Conservation (phyloP, 192 early-diverging fungal species). For the Backusella parvicylindrica region DNA sequence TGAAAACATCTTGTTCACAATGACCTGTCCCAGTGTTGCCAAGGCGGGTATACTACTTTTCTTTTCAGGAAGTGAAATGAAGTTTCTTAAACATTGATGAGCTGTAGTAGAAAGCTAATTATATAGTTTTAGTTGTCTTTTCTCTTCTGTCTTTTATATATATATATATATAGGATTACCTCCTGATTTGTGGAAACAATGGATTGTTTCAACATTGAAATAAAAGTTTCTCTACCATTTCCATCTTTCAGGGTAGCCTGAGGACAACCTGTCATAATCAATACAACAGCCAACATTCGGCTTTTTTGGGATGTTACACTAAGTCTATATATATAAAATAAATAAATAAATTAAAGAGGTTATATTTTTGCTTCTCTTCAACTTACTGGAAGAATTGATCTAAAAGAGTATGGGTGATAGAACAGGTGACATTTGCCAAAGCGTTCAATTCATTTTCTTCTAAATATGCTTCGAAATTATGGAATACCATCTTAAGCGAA, state of each 20-base stretch:
- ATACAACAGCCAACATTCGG: slow-evolving; percentile 22
- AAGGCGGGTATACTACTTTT: slow-evolving; percentile 10
- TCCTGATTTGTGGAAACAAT: slow-evolving; percentile 10
- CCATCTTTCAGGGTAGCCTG: slow-evolving; percentile 18
- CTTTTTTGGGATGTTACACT: slow-evolving; percentile 17
- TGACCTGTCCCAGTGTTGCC: slow-evolving; percentile 20
- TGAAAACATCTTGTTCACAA: slow-evolving; percentile 32
- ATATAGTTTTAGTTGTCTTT: not conserved
- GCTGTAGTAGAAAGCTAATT: slow-evolving; percentile 30
- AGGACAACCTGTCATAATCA: slow-evolving; percentile 35
- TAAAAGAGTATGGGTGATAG: slow-evolving; percentile 25
- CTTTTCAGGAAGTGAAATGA: slow-evolving; percentile 32
- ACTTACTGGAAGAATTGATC: slow-evolving; percentile 22
- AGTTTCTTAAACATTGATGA: slow-evolving; percentile 39
- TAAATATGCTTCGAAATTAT: slow-evolving; percentile 28
- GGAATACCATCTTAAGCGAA: slow-evolving; percentile 44
- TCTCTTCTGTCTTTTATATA: not conserved
- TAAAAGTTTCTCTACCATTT: slow-evolving; percentile 1
- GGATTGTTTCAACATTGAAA: slow-evolving; percentile 15
- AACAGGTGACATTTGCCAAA: slow-evolving; percentile 21
- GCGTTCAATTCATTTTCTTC: slow-evolving; percentile 11
- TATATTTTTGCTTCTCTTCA: not conserved
- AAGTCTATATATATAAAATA: not conserved
- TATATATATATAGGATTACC: not conserved
- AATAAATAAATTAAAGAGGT: not conserved